Evolutionary conservation across 1,139 yeast species (phyloP).

Genomic region (Yamadazyma kanchanaburiensis): DNA sequence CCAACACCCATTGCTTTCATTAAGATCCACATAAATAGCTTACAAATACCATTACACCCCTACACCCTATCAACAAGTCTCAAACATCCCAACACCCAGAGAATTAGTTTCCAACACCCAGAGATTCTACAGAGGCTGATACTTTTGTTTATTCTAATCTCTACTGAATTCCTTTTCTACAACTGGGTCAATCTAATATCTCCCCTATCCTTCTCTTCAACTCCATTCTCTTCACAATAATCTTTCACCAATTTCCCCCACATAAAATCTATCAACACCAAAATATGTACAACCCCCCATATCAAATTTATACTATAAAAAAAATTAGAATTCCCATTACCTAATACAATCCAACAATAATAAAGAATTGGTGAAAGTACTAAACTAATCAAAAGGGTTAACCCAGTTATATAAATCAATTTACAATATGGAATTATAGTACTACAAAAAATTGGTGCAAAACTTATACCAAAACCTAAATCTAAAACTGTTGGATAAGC

Average conservation of each 20-base stretch:
- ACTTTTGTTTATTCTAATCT: too few species aligned
- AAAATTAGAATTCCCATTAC: slow-evolving; percentile 94
- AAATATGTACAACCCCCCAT: slow-evolving; percentile 68
- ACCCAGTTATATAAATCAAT: slow-evolving; percentile 29
- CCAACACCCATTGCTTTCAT: too few species aligned
- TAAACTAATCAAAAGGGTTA: slow-evolving; percentile 36
- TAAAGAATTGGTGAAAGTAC: slow-evolving; percentile 82
- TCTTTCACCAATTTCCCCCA: slow-evolving; percentile 81
- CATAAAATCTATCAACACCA: slow-evolving; percentile 69
- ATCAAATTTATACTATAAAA: slow-evolving; percentile 90
- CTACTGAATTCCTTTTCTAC: slow-evolving; percentile 10
- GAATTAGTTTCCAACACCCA: too few species aligned
- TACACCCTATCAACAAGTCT: too few species aligned
- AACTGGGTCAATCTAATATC: slow-evolving; percentile 40
- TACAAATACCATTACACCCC: too few species aligned
- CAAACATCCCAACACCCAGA: too few species aligned
- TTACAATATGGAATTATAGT: slow-evolving; percentile 35
- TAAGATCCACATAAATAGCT: too few species aligned
- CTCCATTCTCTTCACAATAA: slow-evolving; percentile 48
- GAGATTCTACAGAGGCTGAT: too few species aligned
- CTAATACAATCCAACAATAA: slow-evolving; percentile 90
- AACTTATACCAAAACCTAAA: slow-evolving; percentile 62
- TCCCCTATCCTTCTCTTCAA: slow-evolving; percentile 16
- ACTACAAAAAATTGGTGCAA: slow-evolving; percentile 55
- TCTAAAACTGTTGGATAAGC: slow-evolving; percentile 91